These are phyloP conservation scores for Boletus pseudo-olivaceus DNA, from an alignment of 768 basidiomycete species.

Conservation along the genomic window DNA sequence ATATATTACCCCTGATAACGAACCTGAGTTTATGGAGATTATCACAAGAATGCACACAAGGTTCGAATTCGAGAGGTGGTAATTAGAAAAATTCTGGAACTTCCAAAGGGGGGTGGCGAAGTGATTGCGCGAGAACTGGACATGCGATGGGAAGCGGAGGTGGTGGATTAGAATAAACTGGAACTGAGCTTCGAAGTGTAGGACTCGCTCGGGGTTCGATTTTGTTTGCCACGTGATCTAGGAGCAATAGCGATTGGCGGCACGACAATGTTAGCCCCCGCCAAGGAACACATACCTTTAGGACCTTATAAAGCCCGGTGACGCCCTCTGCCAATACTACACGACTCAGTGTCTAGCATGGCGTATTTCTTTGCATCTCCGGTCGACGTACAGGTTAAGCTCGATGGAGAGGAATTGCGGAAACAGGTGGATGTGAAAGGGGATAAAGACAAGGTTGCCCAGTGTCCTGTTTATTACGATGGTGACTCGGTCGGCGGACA, in stretches of 20 bases:
- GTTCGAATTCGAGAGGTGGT: constrained; percentile 63
- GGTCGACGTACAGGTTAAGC: constrained; percentile 86
- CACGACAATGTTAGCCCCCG: background rate
- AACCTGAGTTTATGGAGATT: constrained; percentile 79
- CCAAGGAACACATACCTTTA: background rate
- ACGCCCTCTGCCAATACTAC: constrained; percentile 3
- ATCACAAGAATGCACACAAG: constrained; percentile 67
- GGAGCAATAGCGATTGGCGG: background rate
- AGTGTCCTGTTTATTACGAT: constrained; percentile 93
- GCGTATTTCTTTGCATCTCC: constrained; percentile 91
- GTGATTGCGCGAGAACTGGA: background rate
- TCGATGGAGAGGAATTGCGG: constrained; percentile 82
- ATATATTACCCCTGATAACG: constrained; percentile 81
- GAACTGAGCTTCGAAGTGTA: background rate
- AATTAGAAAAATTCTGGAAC: background rate
- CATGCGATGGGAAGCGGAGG: background rate
- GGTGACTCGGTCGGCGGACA: constrained; percentile 89
- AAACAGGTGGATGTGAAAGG: constrained; percentile 88
- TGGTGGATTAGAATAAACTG: background rate
- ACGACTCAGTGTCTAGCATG: constrained; percentile 27
- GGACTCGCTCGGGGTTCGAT: background rate
- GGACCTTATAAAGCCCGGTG: background rate
- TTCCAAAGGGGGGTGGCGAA: background rate
- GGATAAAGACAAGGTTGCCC: constrained; percentile 81
- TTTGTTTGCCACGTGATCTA: constrained; percentile 10